Percentiles rank a stretch among this genome's conserved stretches.
phyloP scores from a whole-genome alignment of 768 basidiomycete species.

The Collybia mongolica region DNA sequence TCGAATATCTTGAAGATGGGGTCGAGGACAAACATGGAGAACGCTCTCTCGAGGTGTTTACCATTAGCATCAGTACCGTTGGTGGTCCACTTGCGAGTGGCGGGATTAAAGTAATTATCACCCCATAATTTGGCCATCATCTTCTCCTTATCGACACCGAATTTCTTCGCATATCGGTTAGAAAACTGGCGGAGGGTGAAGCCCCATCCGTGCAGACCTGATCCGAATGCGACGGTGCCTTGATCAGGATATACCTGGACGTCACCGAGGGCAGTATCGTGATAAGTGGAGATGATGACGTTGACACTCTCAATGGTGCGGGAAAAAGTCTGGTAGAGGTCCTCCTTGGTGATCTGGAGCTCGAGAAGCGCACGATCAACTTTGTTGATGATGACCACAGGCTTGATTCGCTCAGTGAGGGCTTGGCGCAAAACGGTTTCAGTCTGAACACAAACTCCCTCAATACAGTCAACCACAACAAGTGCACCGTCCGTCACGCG shows the following conservation, averaged over 20 bases:
- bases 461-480: constrained; percentile 98
- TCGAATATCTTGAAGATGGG: constrained; percentile 99
- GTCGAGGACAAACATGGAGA: constrained; percentile 97
- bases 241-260: constrained; percentile 97
- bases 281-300: constrained; percentile 97
- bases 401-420: constrained; percentile 96
- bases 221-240: constrained; percentile 98
- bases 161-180: constrained; percentile 91
- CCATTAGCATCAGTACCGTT: constrained; percentile 73
- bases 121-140: constrained; percentile 98
- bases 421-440: constrained; percentile 98
- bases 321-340: constrained; percentile 94
- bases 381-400: constrained; percentile 99
- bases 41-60: constrained; percentile 92
- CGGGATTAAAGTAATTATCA: constrained; percentile 98
- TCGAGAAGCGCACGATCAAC: constrained; percentile 99
- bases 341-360: constrained; percentile 94
- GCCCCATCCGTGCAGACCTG: constrained; percentile 99
- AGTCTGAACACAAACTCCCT: constrained; percentile 99
- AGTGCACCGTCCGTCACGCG: constrained; percentile 99
- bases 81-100: constrained; percentile 94
- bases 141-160: constrained; percentile 97
- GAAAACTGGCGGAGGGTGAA: constrained; percentile 99
- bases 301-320: constrained; percentile 97
- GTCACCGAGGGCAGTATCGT: constrained; percentile 91